Evolutionary conservation across 768 basidiomycete species (phyloP).

Genomic region (Termitomyces sp.): DNA sequence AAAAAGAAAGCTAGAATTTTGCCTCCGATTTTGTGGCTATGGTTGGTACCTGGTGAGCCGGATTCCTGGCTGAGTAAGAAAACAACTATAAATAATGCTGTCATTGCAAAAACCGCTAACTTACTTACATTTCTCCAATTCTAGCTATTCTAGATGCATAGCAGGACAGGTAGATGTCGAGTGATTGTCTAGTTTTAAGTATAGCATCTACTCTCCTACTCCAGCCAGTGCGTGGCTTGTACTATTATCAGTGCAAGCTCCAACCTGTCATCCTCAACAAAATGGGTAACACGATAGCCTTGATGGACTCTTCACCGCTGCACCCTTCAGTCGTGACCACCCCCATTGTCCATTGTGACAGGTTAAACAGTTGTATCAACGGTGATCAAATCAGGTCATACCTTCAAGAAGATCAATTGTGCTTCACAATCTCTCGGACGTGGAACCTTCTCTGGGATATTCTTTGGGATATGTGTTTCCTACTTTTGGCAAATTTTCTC

Average conservation of each 20-base stretch:
- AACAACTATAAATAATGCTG: constrained; percentile 4
- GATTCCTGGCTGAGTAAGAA: neutral
- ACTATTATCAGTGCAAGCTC: too few species aligned
- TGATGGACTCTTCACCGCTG: neutral
- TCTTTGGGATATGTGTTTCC: neutral
- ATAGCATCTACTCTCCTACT: neutral
- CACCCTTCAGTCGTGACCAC: neutral
- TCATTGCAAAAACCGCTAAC: neutral
- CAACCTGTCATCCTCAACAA: neutral
- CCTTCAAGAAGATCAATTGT: neutral
- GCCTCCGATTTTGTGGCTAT: constrained; percentile 9
- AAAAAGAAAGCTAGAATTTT: neutral
- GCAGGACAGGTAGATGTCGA: neutral
- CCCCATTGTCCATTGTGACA: neutral
- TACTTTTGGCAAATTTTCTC: neutral
- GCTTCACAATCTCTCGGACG: neutral
- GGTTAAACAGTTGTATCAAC: neutral
- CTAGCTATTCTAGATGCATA: neutral
- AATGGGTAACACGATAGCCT: neutral
- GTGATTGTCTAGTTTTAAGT: neutral
- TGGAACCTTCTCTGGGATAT: neutral
- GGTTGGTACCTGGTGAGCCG: too few species aligned
- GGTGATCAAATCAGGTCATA: neutral
- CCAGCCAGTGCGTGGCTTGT: neutral
- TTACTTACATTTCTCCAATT: neutral